Evolutionary conservation across 176 grass and related monocot species (phyloP), one percentile per base, ranked within the genome.

Genomic region (Raddia guianensis): DNA sequence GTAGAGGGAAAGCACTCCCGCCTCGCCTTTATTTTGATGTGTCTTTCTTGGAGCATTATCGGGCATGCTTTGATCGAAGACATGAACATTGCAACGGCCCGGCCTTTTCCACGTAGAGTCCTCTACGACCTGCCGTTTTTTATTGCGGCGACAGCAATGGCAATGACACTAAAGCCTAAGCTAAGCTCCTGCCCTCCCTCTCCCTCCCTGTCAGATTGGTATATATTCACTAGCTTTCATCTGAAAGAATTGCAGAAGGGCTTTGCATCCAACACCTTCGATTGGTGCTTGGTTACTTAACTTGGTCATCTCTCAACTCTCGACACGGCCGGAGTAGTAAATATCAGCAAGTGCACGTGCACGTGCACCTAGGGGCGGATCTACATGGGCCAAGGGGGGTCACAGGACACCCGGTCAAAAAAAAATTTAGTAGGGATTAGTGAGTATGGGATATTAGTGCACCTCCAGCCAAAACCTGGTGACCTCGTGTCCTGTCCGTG

Each of bases 31-130:
- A 40, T 58, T 5, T 19, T 49, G 58, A 44, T 43, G 50, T n/a
- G 50, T n/a, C 86, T 83, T 79, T 79, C 68, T 66, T 50, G 7
- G 51, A 79, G 68, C 75, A 74, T 51, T 75, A 80, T 75, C 81
- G 61, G 60, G 34, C 4, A 12, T 8, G 56, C 63, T 85, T 80
- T 80, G 70, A 75, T 75, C 40, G 8, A 14, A 27, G 56, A 63
- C 82, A 81, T 52, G 47, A 56, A 75, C 63, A 45, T 55, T 33
- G 8, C 82, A 76, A 48, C 71, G 49, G 40, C 64, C 60, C 14
- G 50, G 64, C 21, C 71, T 89, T 81, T 71, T 81, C 77, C 76
- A 81, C 82, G 75, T 88, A 84, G 75, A 62, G 53, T n/a, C 61
- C 59, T 10, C 60, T 77, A 80, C 18, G 48, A 42, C 11, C 49